Conservation (phyloP, 371 early-diverging fungal species). For the Apophysomyces variabilis region DNA sequence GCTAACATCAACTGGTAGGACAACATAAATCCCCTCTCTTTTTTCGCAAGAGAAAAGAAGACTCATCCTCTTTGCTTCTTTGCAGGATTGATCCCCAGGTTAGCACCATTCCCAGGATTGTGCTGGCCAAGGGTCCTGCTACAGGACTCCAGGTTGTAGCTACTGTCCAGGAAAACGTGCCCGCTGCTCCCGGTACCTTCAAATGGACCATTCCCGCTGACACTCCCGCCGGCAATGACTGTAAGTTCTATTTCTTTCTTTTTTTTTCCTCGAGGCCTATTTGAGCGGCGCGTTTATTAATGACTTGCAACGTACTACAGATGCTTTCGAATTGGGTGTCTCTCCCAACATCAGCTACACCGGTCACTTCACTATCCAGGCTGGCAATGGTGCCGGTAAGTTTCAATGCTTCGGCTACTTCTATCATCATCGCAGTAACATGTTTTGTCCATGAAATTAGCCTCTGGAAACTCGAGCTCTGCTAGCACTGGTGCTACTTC, state of each 20-base stretch:
- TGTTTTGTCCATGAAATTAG: background rate
- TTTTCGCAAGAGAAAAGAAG: background rate
- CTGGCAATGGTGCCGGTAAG: slow-evolving; percentile 17
- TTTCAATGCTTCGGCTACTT: background rate
- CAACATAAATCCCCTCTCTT: background rate
- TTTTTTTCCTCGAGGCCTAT: background rate
- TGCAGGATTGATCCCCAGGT: slow-evolving; percentile 27
- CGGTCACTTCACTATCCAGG: slow-evolving; percentile 32
- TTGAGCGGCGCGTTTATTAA: background rate
- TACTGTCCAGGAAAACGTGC: slow-evolving; percentile 23
- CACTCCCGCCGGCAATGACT: slow-evolving; percentile 29
- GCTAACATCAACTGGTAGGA: slow-evolving; percentile 34
- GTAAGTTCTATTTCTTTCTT: slow-evolving; percentile 18
- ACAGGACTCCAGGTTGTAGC: slow-evolving; percentile 26
- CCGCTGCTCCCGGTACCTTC: slow-evolving; percentile 15
- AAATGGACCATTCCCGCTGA: slow-evolving; percentile 33
- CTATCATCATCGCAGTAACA: too few species aligned
- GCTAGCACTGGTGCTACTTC: slow-evolving; percentile 14
- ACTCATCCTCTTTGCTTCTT: background rate
- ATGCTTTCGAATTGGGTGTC: slow-evolving; percentile 34
- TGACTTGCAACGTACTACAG: slow-evolving; percentile 3
- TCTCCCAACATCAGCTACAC: slow-evolving; percentile 36
- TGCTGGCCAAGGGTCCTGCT: slow-evolving; percentile 30
- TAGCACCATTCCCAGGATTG: slow-evolving; percentile 26
- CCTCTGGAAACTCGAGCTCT: slow-evolving; percentile 12